Evolutionary conservation across 768 basidiomycete genomes (phyloP).

Genomic region (Sarcomyxa edulis): DNA sequence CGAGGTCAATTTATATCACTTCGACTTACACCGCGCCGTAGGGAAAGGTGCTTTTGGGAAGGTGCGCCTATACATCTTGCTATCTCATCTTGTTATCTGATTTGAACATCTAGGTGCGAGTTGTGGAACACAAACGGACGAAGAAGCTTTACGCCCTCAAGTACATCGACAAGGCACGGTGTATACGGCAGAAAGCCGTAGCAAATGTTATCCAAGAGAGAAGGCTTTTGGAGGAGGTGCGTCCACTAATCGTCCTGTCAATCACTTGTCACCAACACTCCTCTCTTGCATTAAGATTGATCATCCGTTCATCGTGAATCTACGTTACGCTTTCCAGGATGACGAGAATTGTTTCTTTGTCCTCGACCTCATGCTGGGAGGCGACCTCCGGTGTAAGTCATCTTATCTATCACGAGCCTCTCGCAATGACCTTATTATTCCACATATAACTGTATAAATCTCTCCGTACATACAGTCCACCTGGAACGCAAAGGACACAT

Average conservation of each 20-base stretch:
- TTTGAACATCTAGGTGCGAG: conserved; percentile 65
- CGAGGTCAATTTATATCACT: conserved; percentile 91
- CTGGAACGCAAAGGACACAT: conserved; percentile 67
- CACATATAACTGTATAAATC: too few species aligned
- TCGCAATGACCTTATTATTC: conserved; percentile 5
- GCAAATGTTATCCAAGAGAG: conserved; percentile 94
- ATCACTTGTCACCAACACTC: background rate
- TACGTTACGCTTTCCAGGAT: conserved; percentile 96
- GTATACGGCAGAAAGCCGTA: conserved; percentile 86
- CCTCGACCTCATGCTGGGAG: conserved; percentile 93
- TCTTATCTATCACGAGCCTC: conserved; percentile 4
- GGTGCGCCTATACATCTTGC: conserved; percentile 38
- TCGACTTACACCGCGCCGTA: conserved; percentile 90
- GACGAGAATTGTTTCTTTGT: conserved; percentile 98
- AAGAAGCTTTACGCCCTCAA: conserved; percentile 94
- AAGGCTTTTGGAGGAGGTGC: conserved; percentile 85
- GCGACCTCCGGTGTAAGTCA: conserved; percentile 82
- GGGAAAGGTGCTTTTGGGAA: conserved; percentile 99
- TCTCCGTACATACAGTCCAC: conserved; percentile 60
- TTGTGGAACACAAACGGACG: conserved; percentile 92
- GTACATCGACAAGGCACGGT: conserved; percentile 94
- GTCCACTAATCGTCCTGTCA: conserved; percentile 9
- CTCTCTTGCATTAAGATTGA: conserved; percentile 57
- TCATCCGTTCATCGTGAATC: conserved; percentile 84
- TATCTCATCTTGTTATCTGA: conserved; percentile 8